A percentile compares a stretch with the other conserved stretches of the same genome.
Conservation (phyloP, 2,329 filamentous ascomycete genomes). For the Pseudogymnoascus sp. region DNA sequence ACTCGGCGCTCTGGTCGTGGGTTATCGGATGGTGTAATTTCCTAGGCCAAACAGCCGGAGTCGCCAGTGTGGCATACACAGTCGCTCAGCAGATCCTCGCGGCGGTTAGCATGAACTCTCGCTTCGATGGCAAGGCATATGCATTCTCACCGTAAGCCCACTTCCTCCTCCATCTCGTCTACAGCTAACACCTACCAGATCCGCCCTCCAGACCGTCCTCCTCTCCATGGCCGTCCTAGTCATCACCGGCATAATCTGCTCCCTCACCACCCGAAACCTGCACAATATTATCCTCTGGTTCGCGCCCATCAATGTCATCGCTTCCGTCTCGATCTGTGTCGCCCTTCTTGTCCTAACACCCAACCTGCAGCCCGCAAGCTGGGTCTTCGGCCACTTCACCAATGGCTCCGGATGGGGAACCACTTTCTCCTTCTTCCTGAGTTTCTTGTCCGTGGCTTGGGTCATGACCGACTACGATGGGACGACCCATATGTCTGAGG, state of each 20-base stretch:
- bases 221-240: slow-evolving; percentile 47
- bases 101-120: slow-evolving; percentile 51
- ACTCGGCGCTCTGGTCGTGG: slow-evolving; percentile 56
- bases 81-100: slow-evolving; percentile 57
- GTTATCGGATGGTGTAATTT: slow-evolving; percentile 61
- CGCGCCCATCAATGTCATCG: slow-evolving; percentile 55
- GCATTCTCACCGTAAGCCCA: slow-evolving; percentile 47
- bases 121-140: slow-evolving; percentile 39
- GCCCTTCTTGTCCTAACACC: slow-evolving; percentile 49
- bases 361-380: slow-evolving; percentile 47
- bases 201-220: slow-evolving; percentile 48
- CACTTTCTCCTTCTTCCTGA: slow-evolving; percentile 52
- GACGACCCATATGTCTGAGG: slow-evolving; percentile 60
- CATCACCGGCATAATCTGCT: slow-evolving; percentile 49
- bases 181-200: slow-evolving; percentile 29
- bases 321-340: slow-evolving; percentile 51
- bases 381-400: slow-evolving; percentile 53
- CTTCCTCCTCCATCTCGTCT: background rate
- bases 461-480: slow-evolving; percentile 64
- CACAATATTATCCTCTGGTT: slow-evolving; percentile 56
- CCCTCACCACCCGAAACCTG: slow-evolving; percentile 49
- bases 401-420: slow-evolving; percentile 56
- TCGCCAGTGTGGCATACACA: slow-evolving; percentile 53
- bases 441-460: slow-evolving; percentile 47
- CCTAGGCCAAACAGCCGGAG: slow-evolving; percentile 53